Base-by-base conservation (phyloP, 768 basidiomycete genomes). In the Leccinum boreale region DNA sequence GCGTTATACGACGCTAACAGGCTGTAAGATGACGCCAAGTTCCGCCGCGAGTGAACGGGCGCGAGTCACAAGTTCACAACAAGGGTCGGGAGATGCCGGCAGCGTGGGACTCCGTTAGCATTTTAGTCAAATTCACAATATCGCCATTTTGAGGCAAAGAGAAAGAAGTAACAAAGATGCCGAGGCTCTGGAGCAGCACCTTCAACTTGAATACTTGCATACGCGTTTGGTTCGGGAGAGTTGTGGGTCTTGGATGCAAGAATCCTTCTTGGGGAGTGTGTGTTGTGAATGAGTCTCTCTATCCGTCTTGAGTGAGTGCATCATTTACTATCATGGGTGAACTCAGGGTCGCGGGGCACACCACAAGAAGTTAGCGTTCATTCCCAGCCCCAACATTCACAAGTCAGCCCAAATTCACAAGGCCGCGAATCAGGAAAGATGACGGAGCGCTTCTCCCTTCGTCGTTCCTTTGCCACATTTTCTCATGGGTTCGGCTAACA, bases 351-450 rank as follows among this genome's bases (percentile, higher is more conserved):
- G 39, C n/a, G 4, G 19, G n/a, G 10, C n/a, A 42, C n/a, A 42
- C 39, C 36, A 39, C n/a, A 42, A 42, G 10, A 42, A 19, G 39
- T 42, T 19, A 42, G n/a, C n/a, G 11, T 42, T 42, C n/a, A 50
- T 39, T 52, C 23, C 35, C 51, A 39, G 35, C 19, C 15, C 47
- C 15, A 50, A 28, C 14, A 21, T 45, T 28, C 36, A 35, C 11
- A 45, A 19, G 48, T 59, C 36, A 51, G 48, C 4, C 15, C 48
- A 29, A 57, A 36, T 29, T 36, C 45, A 52, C 56, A 46, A 52
- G 33, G 14, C 46, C n/a, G n/a, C 29, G 19, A 50, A 50, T n/a
- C 29, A 31, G n/a, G 26, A 17, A 50, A 50, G 17, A 24, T 42
- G 39, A 11, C 39, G 15, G 19, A 50, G 48, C 31, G 19, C 17